These are phyloP conservation scores for Arabidopsis lyrata DNA, from an alignment of 441 rosid genomes.

Conservation along the genomic window DNA sequence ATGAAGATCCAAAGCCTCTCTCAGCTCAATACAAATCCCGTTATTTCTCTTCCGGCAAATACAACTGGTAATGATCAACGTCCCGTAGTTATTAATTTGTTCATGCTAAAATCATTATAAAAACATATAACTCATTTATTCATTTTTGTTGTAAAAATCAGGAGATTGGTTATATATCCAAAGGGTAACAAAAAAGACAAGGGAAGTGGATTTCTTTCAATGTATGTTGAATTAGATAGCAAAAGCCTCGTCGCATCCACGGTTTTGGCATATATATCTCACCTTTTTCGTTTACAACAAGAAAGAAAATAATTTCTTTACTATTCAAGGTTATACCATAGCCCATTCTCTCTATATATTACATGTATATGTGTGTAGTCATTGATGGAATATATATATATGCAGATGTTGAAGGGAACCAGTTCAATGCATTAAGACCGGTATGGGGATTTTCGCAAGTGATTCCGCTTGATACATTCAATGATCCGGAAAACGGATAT, in stretches of 20 bases:
- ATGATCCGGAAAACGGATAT: constrained; percentile 29
- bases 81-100: background rate
- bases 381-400: background rate
- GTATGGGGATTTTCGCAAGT: constrained; percentile 25
- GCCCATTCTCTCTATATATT: background rate
- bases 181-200: constrained; percentile 19
- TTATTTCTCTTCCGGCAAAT: constrained; percentile 21
- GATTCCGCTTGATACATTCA: constrained; percentile 34
- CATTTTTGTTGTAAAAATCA: background rate
- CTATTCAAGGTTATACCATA: constrained; percentile 18
- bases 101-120: too few species aligned
- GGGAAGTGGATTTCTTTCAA: constrained; percentile 19
- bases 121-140: too few species aligned
- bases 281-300: constrained; percentile 25
- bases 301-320: constrained; percentile 24
- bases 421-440: constrained; percentile 19
- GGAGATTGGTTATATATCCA: constrained; percentile 32
- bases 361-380: background rate
- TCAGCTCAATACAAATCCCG: constrained; percentile 19
- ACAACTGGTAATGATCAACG: constrained; percentile 21
- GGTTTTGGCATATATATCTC: constrained; percentile 7
- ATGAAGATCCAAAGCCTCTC: constrained; percentile 24
- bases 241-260: background rate
- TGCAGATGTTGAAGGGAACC: constrained; percentile 23
- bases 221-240: constrained; percentile 26